Evolutionary conservation across 192 early-diverging fungal genomes (phyloP).

Genomic region (Coemansia aciculifera): DNA sequence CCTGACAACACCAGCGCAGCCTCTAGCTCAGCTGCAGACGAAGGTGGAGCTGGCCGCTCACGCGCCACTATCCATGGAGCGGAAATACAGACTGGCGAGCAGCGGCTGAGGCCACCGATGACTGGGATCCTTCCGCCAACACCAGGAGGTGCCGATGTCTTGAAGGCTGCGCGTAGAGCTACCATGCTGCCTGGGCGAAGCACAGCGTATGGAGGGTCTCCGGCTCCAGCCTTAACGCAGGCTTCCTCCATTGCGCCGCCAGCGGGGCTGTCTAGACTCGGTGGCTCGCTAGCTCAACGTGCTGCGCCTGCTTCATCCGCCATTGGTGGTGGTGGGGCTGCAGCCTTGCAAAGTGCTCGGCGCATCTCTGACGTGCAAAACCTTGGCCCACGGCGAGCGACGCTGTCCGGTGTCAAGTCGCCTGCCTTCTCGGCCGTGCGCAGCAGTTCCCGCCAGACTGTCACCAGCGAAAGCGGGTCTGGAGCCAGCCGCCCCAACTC

Average conservation of each 20-base stretch:
- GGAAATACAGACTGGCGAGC: constrained; percentile 19
- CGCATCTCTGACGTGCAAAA: constrained; percentile 10
- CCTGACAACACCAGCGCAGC: background rate
- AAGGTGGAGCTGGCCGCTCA: background rate
- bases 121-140: constrained; percentile 1
- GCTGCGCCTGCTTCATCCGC: background rate
- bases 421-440: constrained; percentile 19
- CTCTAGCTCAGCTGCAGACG: background rate
- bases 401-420: constrained; percentile 21
- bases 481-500: constrained; percentile 21
- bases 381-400: constrained; percentile 21
- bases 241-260: constrained; percentile 21
- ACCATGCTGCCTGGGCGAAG: constrained; percentile 27
- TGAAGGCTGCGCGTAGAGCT: constrained; percentile 19
- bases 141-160: constrained; percentile 10
- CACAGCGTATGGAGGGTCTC: constrained; percentile 9
- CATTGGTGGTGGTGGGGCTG: background rate
- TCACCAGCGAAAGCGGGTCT: constrained; percentile 20
- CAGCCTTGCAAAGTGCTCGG: background rate
- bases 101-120: constrained; percentile 8
- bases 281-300: constrained; percentile 16
- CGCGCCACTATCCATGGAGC: constrained; percentile 29
- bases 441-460: constrained; percentile 30
- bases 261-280: constrained; percentile 8
- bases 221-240: background rate